Evolutionary conservation across 306 rosid species (phyloP).

Genomic region (Quercus agrifolia): DNA sequence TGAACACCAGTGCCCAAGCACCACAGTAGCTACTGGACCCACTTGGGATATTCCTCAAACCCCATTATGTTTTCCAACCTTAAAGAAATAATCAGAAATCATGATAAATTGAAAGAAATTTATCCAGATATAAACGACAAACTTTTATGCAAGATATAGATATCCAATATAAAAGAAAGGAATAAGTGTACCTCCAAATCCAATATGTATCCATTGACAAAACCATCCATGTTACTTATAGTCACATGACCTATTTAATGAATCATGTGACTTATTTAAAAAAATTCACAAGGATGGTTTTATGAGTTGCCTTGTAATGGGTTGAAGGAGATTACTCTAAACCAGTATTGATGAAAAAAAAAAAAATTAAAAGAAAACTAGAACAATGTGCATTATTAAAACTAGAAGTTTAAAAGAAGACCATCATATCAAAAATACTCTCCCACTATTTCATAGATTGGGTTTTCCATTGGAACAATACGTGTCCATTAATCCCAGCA

Average conservation of each 20-base stretch:
- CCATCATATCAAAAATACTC: conserved; percentile 3
- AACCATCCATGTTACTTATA: too few relatives aligned
- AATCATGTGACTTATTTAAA: too few relatives aligned
- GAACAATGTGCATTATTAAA: not conserved
- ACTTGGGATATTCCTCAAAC: too few relatives aligned
- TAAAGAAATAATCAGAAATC: not conserved
- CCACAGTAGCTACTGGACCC: too few relatives aligned
- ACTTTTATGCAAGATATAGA: not conserved
- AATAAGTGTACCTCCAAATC: too few relatives aligned
- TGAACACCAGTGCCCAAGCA: too few relatives aligned
- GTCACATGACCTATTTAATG: too few relatives aligned
- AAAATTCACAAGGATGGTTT: not conserved
- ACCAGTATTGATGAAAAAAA: too few relatives aligned
- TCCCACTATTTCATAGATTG: conserved; percentile 12
- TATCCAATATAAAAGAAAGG: not conserved
- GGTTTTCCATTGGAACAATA: conserved; percentile 13
- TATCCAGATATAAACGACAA: not conserved
- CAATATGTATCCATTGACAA: too few relatives aligned
- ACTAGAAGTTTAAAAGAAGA: conserved; percentile 6
- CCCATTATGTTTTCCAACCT: not conserved
- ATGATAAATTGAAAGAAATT: not conserved
- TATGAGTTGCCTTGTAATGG: too few relatives aligned
- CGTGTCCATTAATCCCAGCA: conserved; percentile 15
- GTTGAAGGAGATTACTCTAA: too few relatives aligned
- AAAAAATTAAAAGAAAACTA: not conserved